These are phyloP conservation scores for peach (Prunus persica) DNA, from an alignment of 306 rosid genomes.

Conservation along the genomic window Prunus_persica_NCBIv2 NC_034009.1:41816001-41816500, in stretches of 20 bases:
- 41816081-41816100: constrained; percentile 97
- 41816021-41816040: constrained; percentile 99
- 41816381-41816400: not conserved
- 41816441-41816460: not conserved
- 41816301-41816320: not conserved
- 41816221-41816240: not conserved
- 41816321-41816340: not conserved
- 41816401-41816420: not conserved
- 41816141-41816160: constrained; percentile 95
- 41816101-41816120: constrained; percentile 99
- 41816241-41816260: not conserved
- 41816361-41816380: not conserved
- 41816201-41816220: constrained; percentile 69
- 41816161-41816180: constrained; percentile 94
- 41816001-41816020: constrained; percentile 65
- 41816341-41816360: not conserved
- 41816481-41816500: not conserved
- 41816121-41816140: constrained; percentile 94
- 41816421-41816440: not conserved
- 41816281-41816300: constrained; percentile 6
- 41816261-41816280: constrained; percentile 28
- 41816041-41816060: constrained; percentile 92
- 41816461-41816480: not conserved
- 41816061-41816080: constrained; percentile 83
- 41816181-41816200: constrained; percentile 98